Evolutionary conservation across 2,329 filamentous ascomycete genomes (phyloP).

Genomic region (Exophiala lecanii-corni): DNA sequence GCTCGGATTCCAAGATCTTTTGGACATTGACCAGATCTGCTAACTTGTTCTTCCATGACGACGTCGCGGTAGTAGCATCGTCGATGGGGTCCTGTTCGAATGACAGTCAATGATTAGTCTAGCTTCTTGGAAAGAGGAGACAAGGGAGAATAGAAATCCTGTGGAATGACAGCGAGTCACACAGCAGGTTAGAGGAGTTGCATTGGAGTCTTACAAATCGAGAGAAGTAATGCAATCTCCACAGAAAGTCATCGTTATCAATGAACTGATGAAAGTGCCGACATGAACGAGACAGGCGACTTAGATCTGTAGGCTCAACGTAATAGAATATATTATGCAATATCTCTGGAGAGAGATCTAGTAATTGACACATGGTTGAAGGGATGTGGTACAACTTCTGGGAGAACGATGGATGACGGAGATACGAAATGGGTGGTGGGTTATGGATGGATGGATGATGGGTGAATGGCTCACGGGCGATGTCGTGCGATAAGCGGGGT

Average conservation of each 20-base stretch:
- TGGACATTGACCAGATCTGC: conserved; percentile 35
- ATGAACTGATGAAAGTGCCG: conserved; percentile 52
- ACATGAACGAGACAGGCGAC: conserved; percentile 50
- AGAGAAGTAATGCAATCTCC: conserved; percentile 58
- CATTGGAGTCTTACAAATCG: conserved; percentile 44
- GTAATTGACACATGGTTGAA: conserved; percentile 22
- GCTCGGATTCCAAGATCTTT: conserved; percentile 43
- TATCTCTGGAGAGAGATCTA: conserved; percentile 56
- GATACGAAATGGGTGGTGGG: not conserved
- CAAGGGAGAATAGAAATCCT: no score
- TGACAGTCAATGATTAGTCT: conserved; percentile 5
- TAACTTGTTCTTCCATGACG: conserved; percentile 35
- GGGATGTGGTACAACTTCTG: no score
- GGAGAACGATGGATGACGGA: not conserved
- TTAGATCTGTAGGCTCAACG: conserved; percentile 55
- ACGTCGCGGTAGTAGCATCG: not conserved
- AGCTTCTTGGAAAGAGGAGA: no score
- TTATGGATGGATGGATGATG: not conserved
- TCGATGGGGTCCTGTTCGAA: conserved; percentile 15
- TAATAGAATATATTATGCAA: conserved; percentile 57
- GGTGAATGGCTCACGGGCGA: no score
- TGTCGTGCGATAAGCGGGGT: not conserved
- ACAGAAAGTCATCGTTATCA: conserved; percentile 55
- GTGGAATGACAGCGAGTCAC: no score
- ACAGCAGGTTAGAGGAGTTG: no score